Evolutionary conservation across 1,139 yeast genomes (phyloP), one percentile per base, ranked within the genome.

Genomic region (Protomyces inundatus): DNA sequence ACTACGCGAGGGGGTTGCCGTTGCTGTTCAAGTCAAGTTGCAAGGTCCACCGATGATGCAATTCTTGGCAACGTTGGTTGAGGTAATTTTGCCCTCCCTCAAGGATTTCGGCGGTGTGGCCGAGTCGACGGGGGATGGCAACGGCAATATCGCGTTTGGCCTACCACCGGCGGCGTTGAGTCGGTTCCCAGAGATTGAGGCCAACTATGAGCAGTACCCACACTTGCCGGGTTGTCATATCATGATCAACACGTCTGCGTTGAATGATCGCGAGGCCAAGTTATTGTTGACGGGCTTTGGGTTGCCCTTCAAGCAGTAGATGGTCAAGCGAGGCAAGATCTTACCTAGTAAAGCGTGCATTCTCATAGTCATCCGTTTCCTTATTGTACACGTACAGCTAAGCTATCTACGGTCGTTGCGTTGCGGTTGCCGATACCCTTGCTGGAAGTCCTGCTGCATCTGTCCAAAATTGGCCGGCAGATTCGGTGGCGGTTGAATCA

Each of bases 201-300:
- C 86, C 66, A 90, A 87, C 77, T 93, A 87, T 74, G 98, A 91
- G 74, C 80, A 88, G 70, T 93, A 93, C 87, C 95, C 96, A 54
- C 83, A 81, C 70, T 84, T 91, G 61, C 89, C 85, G 74, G 98
- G 97, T 67, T 82, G 93, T 79, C 88, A 90, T 73, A 81, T 93
- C 65, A 88, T 91, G 53, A 79, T 93, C 70, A 89, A 88, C 73
- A 93, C 98, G 37, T 78, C 89, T 56, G 97, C 98, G 7, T 90
- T 90, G 76, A 86, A 90, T 36, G 97, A 91, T 73, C 84, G 85
- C 51, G 95, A 90, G 72, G 98, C 98, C n/a, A 84, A 96, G 75
- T 84, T 88, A 35, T 80, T 93, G 71, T 77, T 93, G 67, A 87
- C 95, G 73, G 86, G 90, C 3, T 81, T 85, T 70, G 97, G 97